A percentile compares a stretch with the other conserved stretches of the same genome.
phyloP scores from a whole-genome alignment of 805 yeast species.

The Saccharomycopsis sp. region DNA sequence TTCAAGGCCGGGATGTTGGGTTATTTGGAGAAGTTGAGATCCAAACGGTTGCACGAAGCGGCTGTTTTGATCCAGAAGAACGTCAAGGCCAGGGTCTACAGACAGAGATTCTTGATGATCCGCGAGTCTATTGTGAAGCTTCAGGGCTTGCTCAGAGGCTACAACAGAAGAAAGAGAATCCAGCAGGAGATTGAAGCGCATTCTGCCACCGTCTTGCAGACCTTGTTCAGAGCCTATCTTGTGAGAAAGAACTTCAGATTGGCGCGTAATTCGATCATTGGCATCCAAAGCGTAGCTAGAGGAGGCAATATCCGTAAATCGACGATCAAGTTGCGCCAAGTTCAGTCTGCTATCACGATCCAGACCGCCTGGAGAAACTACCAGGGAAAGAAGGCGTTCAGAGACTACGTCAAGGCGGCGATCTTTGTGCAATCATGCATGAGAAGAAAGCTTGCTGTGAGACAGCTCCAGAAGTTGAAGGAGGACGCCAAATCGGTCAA shows the following conservation, averaged over 20 bases:
- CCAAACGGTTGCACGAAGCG: conserved; percentile 68
- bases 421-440: conserved; percentile 69
- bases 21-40: conserved; percentile 74
- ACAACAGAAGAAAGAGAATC: conserved; percentile 46
- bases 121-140: conserved; percentile 46
- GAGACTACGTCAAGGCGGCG: conserved; percentile 45
- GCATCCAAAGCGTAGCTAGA: conserved; percentile 47
- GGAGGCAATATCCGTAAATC: conserved; percentile 47
- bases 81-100: conserved; percentile 56
- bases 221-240: conserved; percentile 48
- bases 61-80: conserved; percentile 85
- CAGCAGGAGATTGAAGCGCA: conserved; percentile 47
- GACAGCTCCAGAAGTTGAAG: conserved; percentile 56
- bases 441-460: conserved; percentile 69
- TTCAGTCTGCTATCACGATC: conserved; percentile 59
- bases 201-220: conserved; percentile 71
- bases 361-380: conserved; percentile 73
- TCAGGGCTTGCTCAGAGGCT: conserved; percentile 65
- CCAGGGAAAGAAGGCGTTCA: conserved; percentile 49
- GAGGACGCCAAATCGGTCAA: conserved; percentile 90
- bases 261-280: conserved; percentile 30
- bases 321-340: conserved; percentile 43
- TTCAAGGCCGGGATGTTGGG: conserved; percentile 97
- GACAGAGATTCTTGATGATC: conserved; percentile 51
- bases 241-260: conserved; percentile 35